Evolutionary conservation across 2,329 filamentous ascomycete species (phyloP).

Genomic region (Talaromyces islandicus): DNA sequence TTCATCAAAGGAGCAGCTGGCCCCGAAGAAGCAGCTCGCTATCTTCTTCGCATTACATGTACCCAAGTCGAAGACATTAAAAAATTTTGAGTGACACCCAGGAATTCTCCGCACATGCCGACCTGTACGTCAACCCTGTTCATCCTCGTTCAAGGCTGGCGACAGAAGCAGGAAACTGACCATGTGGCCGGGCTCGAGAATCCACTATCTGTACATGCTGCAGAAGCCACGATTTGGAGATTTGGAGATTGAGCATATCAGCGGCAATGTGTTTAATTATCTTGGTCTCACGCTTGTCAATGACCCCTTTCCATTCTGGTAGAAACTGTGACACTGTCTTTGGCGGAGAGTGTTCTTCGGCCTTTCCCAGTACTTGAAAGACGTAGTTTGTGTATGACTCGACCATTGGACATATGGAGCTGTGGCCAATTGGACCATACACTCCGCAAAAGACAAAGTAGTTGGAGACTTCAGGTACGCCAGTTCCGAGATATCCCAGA

Average conservation of each 20-base stretch:
- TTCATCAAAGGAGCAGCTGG: too few relatives aligned
- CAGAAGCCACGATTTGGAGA: not conserved
- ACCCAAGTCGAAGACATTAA: not conserved
- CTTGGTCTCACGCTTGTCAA: too few relatives aligned
- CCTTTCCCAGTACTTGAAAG: not conserved
- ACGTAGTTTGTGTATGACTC: not conserved
- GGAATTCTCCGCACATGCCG: not conserved
- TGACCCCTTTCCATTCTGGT: too few relatives aligned
- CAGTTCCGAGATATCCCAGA: slow-evolving; percentile 42
- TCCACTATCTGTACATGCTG: not conserved
- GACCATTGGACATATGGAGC: not conserved
- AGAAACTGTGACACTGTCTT: too few relatives aligned
- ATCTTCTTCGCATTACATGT: too few relatives aligned
- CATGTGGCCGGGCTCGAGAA: not conserved
- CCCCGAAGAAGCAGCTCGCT: too few relatives aligned
- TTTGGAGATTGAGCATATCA: not conserved
- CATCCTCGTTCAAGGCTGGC: slow-evolving; percentile 12
- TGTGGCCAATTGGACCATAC: slow-evolving; percentile 37
- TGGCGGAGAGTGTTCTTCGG: not conserved
- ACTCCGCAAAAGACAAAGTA: slow-evolving; percentile 30
- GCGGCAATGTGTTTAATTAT: not conserved
- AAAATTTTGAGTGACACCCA: not conserved
- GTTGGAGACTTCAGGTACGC: slow-evolving; percentile 43
- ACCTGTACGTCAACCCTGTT: not conserved
- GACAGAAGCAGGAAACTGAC: slow-evolving; percentile 8